Evolutionary conservation across 164 flowering plant species (phyloP).

Genomic region (Liriodendron chinense): DNA sequence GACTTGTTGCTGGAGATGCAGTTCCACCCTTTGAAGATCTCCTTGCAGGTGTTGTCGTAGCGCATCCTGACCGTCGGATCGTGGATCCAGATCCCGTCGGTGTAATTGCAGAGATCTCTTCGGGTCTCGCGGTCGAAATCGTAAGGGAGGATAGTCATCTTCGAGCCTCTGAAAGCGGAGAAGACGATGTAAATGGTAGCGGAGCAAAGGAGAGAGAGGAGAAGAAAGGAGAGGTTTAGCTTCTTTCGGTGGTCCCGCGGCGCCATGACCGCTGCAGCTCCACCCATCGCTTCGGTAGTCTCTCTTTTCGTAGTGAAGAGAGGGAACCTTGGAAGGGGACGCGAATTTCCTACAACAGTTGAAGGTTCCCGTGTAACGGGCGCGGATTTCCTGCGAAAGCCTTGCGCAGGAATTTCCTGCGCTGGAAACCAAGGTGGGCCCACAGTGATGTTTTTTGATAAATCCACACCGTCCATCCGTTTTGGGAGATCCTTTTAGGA

Average conservation of each 20-base stretch:
- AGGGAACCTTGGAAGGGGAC: no score
- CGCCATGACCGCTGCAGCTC: slow-evolving; percentile 1
- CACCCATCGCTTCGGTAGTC: no score
- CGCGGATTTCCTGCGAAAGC: no score
- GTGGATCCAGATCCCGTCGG: slow-evolving; percentile 79
- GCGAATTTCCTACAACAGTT: no score
- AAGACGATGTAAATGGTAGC: slow-evolving; percentile 43
- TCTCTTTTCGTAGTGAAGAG: no score
- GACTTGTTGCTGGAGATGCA: slow-evolving; percentile 61
- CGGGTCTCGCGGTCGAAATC: neutral
- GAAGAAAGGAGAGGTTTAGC: slow-evolving; percentile 31
- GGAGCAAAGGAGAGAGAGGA: slow-evolving; percentile 38
- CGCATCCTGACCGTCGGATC: slow-evolving; percentile 40
- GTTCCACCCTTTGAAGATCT: slow-evolving; percentile 97
- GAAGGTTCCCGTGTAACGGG: no score
- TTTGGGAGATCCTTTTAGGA: no score
- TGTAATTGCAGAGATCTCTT: slow-evolving; percentile 41
- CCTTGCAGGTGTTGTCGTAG: slow-evolving; percentile 80
- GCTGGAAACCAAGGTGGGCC: no score
- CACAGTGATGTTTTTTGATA: no score
- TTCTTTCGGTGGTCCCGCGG: slow-evolving; percentile 2
- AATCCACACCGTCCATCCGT: no score
- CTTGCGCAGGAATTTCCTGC: no score
- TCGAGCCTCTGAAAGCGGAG: slow-evolving; percentile 31
- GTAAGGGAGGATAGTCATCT: neutral